A percentile compares a stretch with the other conserved stretches of the same genome.
Conservation (phyloP, 2,329 filamentous ascomycete genomes). For the Tolypocladium ovalisporum region DNA sequence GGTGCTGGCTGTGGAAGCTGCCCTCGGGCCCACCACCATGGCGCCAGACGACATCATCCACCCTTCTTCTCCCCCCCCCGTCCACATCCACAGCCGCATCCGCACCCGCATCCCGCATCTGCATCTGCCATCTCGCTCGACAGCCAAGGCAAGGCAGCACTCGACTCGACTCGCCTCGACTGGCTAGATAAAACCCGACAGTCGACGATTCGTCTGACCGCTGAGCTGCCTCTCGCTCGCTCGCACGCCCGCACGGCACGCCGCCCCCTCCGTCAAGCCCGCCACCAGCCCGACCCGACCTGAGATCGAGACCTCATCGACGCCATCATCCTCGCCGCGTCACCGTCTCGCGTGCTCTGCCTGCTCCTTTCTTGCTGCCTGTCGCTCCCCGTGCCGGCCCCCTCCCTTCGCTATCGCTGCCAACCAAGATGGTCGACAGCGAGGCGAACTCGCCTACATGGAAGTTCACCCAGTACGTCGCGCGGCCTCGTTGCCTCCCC, state of each 20-base stretch:
- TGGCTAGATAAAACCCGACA: neutral
- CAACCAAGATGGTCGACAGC: conserved; percentile 84
- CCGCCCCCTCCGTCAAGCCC: neutral
- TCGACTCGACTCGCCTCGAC: conserved; percentile 7
- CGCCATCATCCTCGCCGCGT: neutral
- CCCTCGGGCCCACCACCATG: conserved; percentile 9
- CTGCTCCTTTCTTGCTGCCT: neutral
- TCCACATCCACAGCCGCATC: conserved; percentile 6
- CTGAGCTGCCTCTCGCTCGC: neutral
- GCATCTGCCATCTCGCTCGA: conserved; percentile 4
- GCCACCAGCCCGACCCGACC: neutral
- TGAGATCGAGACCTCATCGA: neutral
- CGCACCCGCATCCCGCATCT: conserved; percentile 1
- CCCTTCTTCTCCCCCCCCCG: conserved; percentile 8
- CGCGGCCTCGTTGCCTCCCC: neutral
- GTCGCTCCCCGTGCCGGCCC: conserved; percentile 8
- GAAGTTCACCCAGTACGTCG: conserved; percentile 97
- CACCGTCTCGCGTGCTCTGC: conserved; percentile 1
- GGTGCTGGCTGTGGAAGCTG: conserved; percentile 7
- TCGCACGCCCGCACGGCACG: neutral
- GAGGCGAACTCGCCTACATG: conserved; percentile 91
- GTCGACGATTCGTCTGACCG: neutral
- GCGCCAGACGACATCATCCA: conserved; percentile 15
- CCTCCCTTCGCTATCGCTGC: conserved; percentile 18
- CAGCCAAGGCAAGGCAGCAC: neutral